phyloP scores from a whole-genome alignment of 495 filamentous ascomycete genomes.

The Durotheca rogersii region DNA sequence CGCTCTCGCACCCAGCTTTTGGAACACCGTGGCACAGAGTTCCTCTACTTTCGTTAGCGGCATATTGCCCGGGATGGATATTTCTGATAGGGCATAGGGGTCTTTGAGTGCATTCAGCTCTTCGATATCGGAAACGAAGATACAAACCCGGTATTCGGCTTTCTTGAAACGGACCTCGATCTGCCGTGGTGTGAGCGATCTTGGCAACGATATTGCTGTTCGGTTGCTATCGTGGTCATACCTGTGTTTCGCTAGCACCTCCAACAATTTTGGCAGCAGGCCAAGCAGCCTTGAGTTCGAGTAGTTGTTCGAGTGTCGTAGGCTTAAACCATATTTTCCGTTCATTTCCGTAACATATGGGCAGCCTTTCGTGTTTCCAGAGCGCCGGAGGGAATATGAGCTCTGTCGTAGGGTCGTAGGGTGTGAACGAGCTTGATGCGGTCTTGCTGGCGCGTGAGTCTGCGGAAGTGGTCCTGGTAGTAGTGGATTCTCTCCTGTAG shows the following conservation, averaged over 20 bases:
- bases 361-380: slow-evolving; percentile 66
- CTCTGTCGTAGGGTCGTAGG: slow-evolving; percentile 78
- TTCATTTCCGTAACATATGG: slow-evolving; percentile 78
- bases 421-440: slow-evolving; percentile 68
- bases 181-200: slow-evolving; percentile 11
- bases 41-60: slow-evolving; percentile 66
- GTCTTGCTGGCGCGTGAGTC: slow-evolving; percentile 49
- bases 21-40: slow-evolving; percentile 40
- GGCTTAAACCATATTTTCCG: slow-evolving; percentile 80
- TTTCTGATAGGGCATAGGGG: slow-evolving; percentile 72
- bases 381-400: slow-evolving; percentile 80
- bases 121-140: slow-evolving; percentile 79
- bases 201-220: not conserved
- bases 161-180: slow-evolving; percentile 90
- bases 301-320: slow-evolving; percentile 70
- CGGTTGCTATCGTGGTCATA: not conserved
- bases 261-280: slow-evolving; percentile 82
- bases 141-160: slow-evolving; percentile 72
- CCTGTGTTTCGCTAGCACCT: slow-evolving; percentile 80
- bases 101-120: slow-evolving; percentile 69
- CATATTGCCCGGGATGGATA: slow-evolving; percentile 67
- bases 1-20: slow-evolving; percentile 52
- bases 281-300: slow-evolving; percentile 75
- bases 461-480: slow-evolving; percentile 15
- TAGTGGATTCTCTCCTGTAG: slow-evolving; percentile 5